A percentile compares a stretch with the other conserved stretches of the same genome.
Conservation (phyloP, 108 stramenopile genomes). For the Poteriospumella lacustris region DNA sequence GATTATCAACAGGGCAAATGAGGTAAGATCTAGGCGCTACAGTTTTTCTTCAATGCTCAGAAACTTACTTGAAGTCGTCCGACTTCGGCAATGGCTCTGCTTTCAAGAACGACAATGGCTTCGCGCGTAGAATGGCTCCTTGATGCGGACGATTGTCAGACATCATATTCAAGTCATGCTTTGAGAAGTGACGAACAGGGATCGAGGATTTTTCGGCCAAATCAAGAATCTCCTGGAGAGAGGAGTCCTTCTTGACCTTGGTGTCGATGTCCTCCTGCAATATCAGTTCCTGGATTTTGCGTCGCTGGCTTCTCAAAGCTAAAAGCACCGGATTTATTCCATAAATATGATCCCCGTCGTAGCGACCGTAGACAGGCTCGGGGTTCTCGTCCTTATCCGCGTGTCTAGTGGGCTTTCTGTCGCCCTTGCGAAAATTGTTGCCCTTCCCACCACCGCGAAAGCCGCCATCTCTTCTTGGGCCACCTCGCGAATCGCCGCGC, state of each 20-base stretch:
- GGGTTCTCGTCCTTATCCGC: neutral
- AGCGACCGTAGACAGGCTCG: slow-evolving; percentile 15
- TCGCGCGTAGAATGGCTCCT: slow-evolving; percentile 72
- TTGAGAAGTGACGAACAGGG: neutral
- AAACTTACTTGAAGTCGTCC: slow-evolving; percentile 28
- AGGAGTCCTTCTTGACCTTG: neutral
- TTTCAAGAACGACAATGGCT: slow-evolving; percentile 60
- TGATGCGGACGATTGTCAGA: slow-evolving; percentile 82
- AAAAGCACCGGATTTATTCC: neutral
- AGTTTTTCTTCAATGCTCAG: no score
- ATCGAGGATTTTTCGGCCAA: neutral
- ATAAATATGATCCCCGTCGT: slow-evolving; percentile 28
- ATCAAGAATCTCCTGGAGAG: slow-evolving; percentile 4
- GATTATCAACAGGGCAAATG: no score
- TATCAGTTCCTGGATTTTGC: slow-evolving; percentile 14
- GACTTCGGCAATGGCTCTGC: slow-evolving; percentile 38
- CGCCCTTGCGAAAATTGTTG: no score
- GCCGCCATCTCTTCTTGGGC: no score
- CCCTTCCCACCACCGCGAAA: no score
- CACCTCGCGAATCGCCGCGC: no score
- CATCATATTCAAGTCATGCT: slow-evolving; percentile 62
- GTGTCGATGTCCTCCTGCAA: neutral
- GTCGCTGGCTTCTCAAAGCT: neutral
- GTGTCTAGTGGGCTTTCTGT: neutral
- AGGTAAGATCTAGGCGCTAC: no score